Percentiles rank a stretch among this genome's conserved stretches.
Conservation (phyloP, 2,329 filamentous ascomycete genomes). For the Catunica adiposa region DNA sequence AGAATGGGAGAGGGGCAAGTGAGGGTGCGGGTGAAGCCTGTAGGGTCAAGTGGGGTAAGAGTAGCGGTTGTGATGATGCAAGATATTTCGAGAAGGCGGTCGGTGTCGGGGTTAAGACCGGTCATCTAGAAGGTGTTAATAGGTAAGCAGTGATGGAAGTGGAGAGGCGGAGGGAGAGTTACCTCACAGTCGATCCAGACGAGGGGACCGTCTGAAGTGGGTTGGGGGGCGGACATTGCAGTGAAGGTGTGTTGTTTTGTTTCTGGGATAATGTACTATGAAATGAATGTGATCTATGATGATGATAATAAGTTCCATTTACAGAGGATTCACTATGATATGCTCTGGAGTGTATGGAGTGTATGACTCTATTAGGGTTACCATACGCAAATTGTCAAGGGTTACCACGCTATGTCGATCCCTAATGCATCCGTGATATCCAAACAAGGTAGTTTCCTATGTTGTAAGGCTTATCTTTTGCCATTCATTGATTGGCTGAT, state of each 20-base stretch:
- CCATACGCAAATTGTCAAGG: background rate
- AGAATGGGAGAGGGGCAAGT: conserved; percentile 56
- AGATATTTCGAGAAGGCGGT: conserved; percentile 80
- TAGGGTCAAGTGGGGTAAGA: conserved; percentile 56
- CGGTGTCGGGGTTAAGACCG: conserved; percentile 49
- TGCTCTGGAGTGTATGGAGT: no score
- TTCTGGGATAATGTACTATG: background rate
- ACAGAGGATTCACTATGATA: no score
- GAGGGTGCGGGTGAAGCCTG: conserved; percentile 66
- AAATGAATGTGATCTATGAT: background rate
- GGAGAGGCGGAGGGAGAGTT: background rate
- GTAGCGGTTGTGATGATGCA: conserved; percentile 77
- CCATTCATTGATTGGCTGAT: background rate
- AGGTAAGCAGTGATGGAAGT: background rate
- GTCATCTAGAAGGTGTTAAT: conserved; percentile 57
- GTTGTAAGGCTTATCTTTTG: background rate
- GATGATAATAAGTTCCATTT: background rate
- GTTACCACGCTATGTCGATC: background rate
- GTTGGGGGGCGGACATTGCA: background rate
- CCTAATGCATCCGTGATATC: background rate
- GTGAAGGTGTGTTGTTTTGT: background rate
- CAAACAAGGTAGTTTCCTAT: background rate
- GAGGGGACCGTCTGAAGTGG: conserved; percentile 36
- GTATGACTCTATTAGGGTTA: background rate
- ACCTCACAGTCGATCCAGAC: conserved; percentile 71